Base-by-base conservation (phyloP, 2,329 filamentous ascomycete genomes). In the Pyricularia sp. region DNA sequence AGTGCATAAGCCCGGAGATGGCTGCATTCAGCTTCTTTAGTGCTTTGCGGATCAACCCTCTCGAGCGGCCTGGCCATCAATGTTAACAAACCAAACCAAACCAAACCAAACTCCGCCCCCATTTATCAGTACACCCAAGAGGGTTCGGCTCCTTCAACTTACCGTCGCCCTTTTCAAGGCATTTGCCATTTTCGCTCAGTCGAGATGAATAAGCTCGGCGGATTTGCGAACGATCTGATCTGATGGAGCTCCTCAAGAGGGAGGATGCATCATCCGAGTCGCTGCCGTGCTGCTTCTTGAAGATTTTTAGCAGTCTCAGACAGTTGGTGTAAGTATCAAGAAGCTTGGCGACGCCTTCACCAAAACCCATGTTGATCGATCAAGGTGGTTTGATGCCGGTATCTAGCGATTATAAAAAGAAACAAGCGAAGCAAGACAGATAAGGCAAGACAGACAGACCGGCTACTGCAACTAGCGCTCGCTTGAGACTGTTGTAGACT, bases 141-240 rank as follows among this genome's bases (percentile, higher is more conserved):
- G 58, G 9, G 20, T 61, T 61, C 7, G 23, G 20, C 9, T 61
- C 58, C 17, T 17, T 1, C 58, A 26, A 17, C 81, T 77, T 74
- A 84, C 83, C 78, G 74, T 86, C 84, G 23, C 84, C 84, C 69
- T 78, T 78, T 33, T 81, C 78, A 36, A 86, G 79, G 1, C 75
- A 76, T 55, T 74, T 75, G 10, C 83, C 84, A 65, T 78, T 74
- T 58, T 79, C 77, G 1, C 78, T 79, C 4, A 83, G 72, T 14
- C 78, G 78, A 10, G 77, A 77, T 2, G 78, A 78, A 72, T 85
- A 86, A 7, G 78, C 78, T 26, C 77, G 75, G 64, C 78, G 77
- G 11, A 86, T 77, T 70, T 79, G 75, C 70, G 76, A 76, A 68
- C 77, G 81, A 72, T 80, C 80, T 25, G 76, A 77, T 69, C 75